phyloP scores from a whole-genome alignment of 2,329 filamentous ascomycete genomes.

The Fusarium hostae region DNA sequence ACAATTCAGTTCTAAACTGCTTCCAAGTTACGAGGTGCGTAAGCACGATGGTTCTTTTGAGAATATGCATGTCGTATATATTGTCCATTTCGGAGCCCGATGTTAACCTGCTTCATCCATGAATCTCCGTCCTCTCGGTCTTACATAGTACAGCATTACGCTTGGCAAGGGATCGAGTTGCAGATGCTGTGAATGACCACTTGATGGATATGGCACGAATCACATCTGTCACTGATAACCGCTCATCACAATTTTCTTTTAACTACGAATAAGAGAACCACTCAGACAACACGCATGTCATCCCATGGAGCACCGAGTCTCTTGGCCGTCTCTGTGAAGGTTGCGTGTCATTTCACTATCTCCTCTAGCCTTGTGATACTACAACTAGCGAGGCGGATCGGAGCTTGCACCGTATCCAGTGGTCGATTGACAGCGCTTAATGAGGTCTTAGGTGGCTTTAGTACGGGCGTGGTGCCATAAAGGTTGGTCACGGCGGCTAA shows the following conservation, averaged over 20 bases:
- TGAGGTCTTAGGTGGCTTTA: slow-evolving; percentile 4
- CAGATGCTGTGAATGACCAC: not conserved
- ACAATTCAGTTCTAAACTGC: not conserved
- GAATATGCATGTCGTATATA: not conserved
- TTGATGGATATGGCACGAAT: not conserved
- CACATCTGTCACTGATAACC: not conserved
- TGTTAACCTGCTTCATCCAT: not conserved
- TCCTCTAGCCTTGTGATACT: not conserved
- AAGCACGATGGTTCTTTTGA: not conserved
- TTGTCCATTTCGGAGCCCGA: not conserved
- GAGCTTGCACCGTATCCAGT: not conserved
- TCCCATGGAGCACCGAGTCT: not conserved
- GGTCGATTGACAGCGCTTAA: not conserved
- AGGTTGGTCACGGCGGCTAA: slow-evolving; percentile 14
- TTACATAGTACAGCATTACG: not conserved
- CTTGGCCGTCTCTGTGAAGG: not conserved
- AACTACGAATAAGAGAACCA: not conserved
- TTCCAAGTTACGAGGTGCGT: not conserved
- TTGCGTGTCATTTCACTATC: not conserved
- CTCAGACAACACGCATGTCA: not conserved
- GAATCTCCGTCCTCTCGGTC: not conserved
- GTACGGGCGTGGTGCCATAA: not conserved
- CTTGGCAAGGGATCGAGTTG: not conserved
- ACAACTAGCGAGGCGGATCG: not conserved
- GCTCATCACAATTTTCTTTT: not conserved